These are phyloP conservation scores for Candida peoriensis DNA, from an alignment of 805 yeast genomes.

Conservation along the genomic window DNA sequence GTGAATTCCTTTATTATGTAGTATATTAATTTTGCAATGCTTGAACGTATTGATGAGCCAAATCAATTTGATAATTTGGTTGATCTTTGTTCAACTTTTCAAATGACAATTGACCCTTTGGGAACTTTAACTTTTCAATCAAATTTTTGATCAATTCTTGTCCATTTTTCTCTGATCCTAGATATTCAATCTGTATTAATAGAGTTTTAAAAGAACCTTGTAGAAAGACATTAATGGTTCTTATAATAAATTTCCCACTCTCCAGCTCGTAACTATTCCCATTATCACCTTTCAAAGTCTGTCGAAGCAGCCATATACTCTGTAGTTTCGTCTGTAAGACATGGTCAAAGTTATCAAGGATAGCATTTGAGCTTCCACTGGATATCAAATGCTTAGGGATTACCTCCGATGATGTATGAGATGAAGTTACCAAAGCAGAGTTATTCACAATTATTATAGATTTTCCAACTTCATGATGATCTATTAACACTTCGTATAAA, in stretches of 20 bases:
- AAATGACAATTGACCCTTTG: conserved; percentile 33
- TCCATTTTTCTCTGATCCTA: conserved; percentile 5
- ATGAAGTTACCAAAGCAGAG: conserved; percentile 23
- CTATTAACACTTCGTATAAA: conserved; percentile 6
- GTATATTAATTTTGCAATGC: too few species aligned
- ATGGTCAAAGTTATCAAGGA: conserved; percentile 51
- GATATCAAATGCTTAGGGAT: conserved; percentile 31
- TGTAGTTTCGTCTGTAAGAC: conserved; percentile 53
- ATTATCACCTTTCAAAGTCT: conserved; percentile 65
- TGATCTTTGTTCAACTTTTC: conserved; percentile 27
- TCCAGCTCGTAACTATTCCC: conserved; percentile 58
- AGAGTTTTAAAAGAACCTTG: conserved; percentile 73
- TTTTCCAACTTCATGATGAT: conserved; percentile 8
- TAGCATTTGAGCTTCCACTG: conserved; percentile 45
- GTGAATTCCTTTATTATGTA: too few species aligned
- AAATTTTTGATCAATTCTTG: conserved; percentile 21
- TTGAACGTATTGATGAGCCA: conserved; percentile 10
- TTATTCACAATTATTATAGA: conserved; percentile 15
- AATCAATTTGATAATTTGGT: conserved; percentile 7
- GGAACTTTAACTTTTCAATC: conserved; percentile 32
- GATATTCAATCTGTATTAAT: conserved; percentile 43
- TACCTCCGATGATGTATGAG: too few species aligned
- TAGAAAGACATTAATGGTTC: conserved; percentile 64
- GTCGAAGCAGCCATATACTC: conserved; percentile 64
- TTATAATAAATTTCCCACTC: conserved; percentile 33